Base-by-base conservation (phyloP, 176 grass and related monocot genomes). In the Oryza punctata region DNA sequence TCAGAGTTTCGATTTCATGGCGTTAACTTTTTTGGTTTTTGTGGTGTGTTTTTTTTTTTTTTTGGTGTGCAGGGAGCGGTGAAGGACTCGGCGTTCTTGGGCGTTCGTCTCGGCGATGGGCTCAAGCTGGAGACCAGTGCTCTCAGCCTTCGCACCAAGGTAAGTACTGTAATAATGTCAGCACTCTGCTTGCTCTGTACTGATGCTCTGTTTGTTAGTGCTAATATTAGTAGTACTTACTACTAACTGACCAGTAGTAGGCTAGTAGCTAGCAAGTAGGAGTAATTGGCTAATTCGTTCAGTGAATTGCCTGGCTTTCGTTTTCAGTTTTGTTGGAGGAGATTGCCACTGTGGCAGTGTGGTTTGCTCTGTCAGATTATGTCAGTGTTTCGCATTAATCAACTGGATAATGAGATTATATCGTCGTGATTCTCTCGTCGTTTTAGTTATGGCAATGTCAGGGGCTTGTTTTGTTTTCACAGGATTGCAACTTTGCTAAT, bases 61-160 rank as follows among this genome's bases (percentile, higher is more conserved):
- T 38, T 37, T 81, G 47, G 47, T 70, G 70, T 54, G 63, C 81
- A 89, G 77, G 90, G 82, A 66, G 78, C 87, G 70, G 54, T 15
- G 12, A 94, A 96, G 87, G 96, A 90, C 5, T 82, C 89, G 44
- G 63, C 87, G 4, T 94, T 94, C 83, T 84, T 94, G 70, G 89
- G 93, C 4, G 77, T 89, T 73, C 85, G 84, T 38, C 63, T 94
- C 71, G 84, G 74, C 0, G 96, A 99, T 10, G 64, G 78, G 24
- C 67, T 82, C n/a, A 98, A 81, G 67, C 18, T 89, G 5, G 93
- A 98, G 33, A 78, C 89, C 10, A 70, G 50, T 33, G 76, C 87
- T 15, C 79, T 94, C 4, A 82, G 80, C 18, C 80, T 89, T 16
- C 91, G 83, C 78, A 87, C n/a, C 71, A 99, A 96, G 93, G 96